Evolutionary conservation across 768 basidiomycete genomes (phyloP).

Genomic region (Neoboletus brunneissimus): DNA sequence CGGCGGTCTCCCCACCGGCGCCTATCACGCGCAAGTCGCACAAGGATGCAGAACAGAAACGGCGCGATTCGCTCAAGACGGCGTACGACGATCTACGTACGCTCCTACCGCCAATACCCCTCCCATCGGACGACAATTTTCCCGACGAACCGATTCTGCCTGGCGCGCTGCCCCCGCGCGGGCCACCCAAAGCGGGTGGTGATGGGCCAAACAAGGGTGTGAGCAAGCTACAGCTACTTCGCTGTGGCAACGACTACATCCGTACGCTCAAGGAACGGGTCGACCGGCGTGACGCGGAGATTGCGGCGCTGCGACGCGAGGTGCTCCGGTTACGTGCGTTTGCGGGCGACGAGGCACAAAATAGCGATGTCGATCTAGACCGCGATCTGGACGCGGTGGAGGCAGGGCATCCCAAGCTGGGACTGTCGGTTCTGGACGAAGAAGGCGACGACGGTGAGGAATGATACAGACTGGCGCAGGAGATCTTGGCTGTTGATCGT

Average conservation of each 20-base stretch:
- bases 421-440: slow-evolving; percentile 27
- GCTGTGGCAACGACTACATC: slow-evolving; percentile 90
- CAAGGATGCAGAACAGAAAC: slow-evolving; percentile 96
- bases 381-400: slow-evolving; percentile 31
- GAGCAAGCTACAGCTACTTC: slow-evolving; percentile 87
- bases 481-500: not conserved
- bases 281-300: slow-evolving; percentile 78
- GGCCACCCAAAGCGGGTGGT: slow-evolving; percentile 77
- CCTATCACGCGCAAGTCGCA: slow-evolving; percentile 76
- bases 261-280: slow-evolving; percentile 71
- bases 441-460: slow-evolving; percentile 35
- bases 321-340: slow-evolving; percentile 54
- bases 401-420: slow-evolving; percentile 20
- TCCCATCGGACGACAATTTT: slow-evolving; percentile 70
- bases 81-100: slow-evolving; percentile 84
- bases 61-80: slow-evolving; percentile 93
- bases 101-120: slow-evolving; percentile 84
- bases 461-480: not conserved
- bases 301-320: slow-evolving; percentile 62
- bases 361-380: slow-evolving; percentile 28
- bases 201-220: slow-evolving; percentile 96
- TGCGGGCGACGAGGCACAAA: slow-evolving; percentile 20
- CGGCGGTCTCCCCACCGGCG: slow-evolving; percentile 33
- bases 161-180: slow-evolving; percentile 85
- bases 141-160: slow-evolving; percentile 76